Evolutionary conservation across 352 stramenopile species (phyloP).

Genomic region (Phytophthora ohioensis): DNA sequence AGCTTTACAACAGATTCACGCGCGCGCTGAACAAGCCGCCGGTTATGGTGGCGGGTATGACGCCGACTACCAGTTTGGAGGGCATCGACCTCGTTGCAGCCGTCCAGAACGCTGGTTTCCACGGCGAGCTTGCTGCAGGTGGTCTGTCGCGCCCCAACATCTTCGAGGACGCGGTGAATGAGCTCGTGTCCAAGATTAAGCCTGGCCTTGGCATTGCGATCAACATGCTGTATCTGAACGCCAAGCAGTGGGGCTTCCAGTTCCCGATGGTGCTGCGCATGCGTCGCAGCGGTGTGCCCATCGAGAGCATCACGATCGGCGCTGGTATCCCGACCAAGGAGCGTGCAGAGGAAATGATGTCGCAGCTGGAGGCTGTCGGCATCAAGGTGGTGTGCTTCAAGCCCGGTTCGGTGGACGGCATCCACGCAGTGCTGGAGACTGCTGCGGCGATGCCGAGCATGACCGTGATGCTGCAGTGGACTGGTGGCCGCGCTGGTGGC

Average conservation of each 20-base stretch:
- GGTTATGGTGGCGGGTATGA: slow-evolving; percentile 89
- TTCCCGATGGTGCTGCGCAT: slow-evolving; percentile 89
- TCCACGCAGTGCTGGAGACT: slow-evolving; percentile 83
- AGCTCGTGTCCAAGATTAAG: slow-evolving; percentile 77
- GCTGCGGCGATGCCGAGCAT: slow-evolving; percentile 64
- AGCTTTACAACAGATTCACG: slow-evolving; percentile 80
- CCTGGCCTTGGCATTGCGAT: slow-evolving; percentile 80
- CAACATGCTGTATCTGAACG: slow-evolving; percentile 92
- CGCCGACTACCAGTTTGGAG: slow-evolving; percentile 81
- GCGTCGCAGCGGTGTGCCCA: slow-evolving; percentile 78
- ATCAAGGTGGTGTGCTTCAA: slow-evolving; percentile 90
- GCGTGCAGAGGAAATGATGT: slow-evolving; percentile 83
- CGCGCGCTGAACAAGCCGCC: slow-evolving; percentile 76
- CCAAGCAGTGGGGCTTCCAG: slow-evolving; percentile 91
- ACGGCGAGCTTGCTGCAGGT: slow-evolving; percentile 80
- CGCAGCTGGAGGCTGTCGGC: slow-evolving; percentile 61
- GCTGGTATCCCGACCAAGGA: slow-evolving; percentile 86
- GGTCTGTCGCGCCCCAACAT: slow-evolving; percentile 74
- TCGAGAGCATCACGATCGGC: slow-evolving; percentile 90
- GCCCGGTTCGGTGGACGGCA: slow-evolving; percentile 80
- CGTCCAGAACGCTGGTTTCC: slow-evolving; percentile 81
- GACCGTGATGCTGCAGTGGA: slow-evolving; percentile 91
- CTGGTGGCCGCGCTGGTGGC: slow-evolving; percentile 81
- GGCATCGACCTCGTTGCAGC: slow-evolving; percentile 88
- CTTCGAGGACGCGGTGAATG: slow-evolving; percentile 72